Conservation (phyloP, 306 rosid genomes). For the Rosa chinensis region DNA sequence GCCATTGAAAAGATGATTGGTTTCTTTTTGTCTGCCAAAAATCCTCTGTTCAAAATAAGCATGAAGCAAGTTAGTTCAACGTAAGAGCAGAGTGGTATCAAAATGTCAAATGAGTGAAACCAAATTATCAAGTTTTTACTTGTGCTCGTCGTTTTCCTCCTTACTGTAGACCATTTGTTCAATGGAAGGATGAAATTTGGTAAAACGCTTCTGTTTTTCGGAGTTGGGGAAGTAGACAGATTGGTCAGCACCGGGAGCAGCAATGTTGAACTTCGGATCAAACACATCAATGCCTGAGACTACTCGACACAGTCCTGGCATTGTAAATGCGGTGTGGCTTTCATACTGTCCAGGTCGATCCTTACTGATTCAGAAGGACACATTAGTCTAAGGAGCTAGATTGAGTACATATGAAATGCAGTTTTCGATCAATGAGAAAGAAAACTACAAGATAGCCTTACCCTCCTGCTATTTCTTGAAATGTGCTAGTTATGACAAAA, state of each 20-base stretch:
- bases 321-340: constrained; percentile 78
- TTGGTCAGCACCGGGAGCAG: constrained; percentile 95
- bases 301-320: constrained; percentile 81
- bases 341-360: constrained; percentile 81
- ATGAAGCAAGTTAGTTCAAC: constrained; percentile 13
- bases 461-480: constrained; percentile 96
- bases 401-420: background rate
- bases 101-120: background rate
- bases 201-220: constrained; percentile 36
- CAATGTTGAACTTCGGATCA: constrained; percentile 92
- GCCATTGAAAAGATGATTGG: constrained; percentile 98
- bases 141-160: constrained; percentile 40
- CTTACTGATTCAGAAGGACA: constrained; percentile 44
- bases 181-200: constrained; percentile 29
- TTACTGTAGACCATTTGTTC: constrained; percentile 40
- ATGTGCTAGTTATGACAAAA: constrained; percentile 86
- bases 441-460: constrained; percentile 19
- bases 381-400: background rate
- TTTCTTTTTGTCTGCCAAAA: constrained; percentile 72
- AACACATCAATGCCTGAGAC: constrained; percentile 82
- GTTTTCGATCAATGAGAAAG: background rate
- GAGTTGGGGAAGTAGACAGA: constrained; percentile 74
- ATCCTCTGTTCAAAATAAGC: constrained; percentile 57
- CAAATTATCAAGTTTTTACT: constrained; percentile 24
- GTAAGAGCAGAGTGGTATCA: background rate